Percentiles rank a stretch among this genome's conserved stretches.
These are phyloP conservation scores for Lolium rigidum DNA, from an alignment of 176 grass and related monocot genomes.

Conservation along the genomic window DNA sequence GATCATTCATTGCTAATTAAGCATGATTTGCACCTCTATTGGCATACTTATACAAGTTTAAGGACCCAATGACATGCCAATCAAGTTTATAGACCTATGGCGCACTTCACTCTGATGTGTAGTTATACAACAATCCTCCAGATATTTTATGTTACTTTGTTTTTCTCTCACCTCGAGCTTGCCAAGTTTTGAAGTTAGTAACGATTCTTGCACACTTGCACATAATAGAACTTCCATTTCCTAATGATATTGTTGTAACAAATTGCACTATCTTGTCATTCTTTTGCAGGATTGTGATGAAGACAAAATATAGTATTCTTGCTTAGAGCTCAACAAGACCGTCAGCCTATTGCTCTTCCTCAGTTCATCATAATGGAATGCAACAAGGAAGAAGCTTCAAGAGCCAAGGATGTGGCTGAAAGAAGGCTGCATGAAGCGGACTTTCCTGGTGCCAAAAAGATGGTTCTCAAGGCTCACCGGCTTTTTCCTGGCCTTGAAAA, in stretches of 20 bases:
- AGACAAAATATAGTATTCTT: constrained; percentile 14
- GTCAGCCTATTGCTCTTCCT: constrained; percentile 3
- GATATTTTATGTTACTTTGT: background rate
- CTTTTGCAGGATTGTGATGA: constrained; percentile 35
- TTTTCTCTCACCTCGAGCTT: constrained; percentile 22
- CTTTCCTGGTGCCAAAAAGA: constrained; percentile 59
- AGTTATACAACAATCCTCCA: background rate
- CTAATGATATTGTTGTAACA: constrained; percentile 29
- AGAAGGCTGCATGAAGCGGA: constrained; percentile 64
- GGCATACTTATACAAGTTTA: constrained; percentile 9
- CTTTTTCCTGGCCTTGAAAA: constrained; percentile 75
- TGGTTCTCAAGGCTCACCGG: constrained; percentile 71
- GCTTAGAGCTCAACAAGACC: constrained; percentile 1
- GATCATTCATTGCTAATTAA: constrained; percentile 8
- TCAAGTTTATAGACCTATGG: background rate
- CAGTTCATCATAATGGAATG: constrained; percentile 61
- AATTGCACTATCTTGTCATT: constrained; percentile 29
- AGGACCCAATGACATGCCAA: background rate
- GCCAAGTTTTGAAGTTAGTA: constrained; percentile 16
- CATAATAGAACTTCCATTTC: background rate
- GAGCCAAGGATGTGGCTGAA: constrained; percentile 65
- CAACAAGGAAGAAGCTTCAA: constrained; percentile 82
- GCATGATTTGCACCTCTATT: background rate
- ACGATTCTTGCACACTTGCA: background rate
- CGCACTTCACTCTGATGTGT: background rate